Evolutionary conservation across 768 basidiomycete genomes (phyloP).

Genomic region (Lactarius quietus): DNA sequence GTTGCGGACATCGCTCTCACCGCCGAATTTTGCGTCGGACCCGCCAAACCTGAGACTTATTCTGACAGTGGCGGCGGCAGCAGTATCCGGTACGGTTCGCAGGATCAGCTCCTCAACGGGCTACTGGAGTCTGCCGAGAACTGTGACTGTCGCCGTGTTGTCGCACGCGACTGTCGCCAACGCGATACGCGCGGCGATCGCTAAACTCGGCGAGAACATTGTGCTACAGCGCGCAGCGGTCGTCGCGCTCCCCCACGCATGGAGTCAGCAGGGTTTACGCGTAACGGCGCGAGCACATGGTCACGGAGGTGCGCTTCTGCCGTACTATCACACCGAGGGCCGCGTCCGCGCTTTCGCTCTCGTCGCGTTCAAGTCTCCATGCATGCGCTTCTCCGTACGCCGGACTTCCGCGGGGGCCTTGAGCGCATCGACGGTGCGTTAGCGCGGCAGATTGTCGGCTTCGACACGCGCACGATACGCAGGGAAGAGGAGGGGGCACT

Average conservation of each 20-base stretch:
- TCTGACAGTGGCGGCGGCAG: conserved; percentile 29
- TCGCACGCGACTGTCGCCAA: conserved; percentile 49
- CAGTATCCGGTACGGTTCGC: conserved; percentile 45
- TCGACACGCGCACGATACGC: conserved; percentile 21
- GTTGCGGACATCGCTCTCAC: conserved; percentile 81
- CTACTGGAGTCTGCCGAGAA: conserved; percentile 53
- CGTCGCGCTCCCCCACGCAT: conserved; percentile 25
- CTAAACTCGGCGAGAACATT: conserved; percentile 80
- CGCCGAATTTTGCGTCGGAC: conserved; percentile 64
- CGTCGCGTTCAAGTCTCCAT: conserved; percentile 23
- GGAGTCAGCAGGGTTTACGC: conserved; percentile 15
- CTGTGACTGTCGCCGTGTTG: conserved; percentile 22
- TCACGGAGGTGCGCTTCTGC: not conserved
- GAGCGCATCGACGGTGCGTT: conserved; percentile 24
- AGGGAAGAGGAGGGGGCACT: conserved; percentile 18
- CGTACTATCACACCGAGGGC: conserved; percentile 5
- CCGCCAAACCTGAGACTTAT: conserved; percentile 26
- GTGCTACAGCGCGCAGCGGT: conserved; percentile 54
- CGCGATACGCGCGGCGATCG: conserved; percentile 65
- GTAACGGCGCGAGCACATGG: conserved; percentile 25
- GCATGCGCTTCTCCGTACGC: conserved; percentile 3
- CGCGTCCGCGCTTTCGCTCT: conserved; percentile 24
- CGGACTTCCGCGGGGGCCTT: conserved; percentile 19
- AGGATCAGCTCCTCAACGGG: conserved; percentile 55
- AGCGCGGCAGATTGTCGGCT: conserved; percentile 25